Percentiles rank a stretch among this genome's conserved stretches.
Evolutionary conservation across 139 green algal species (phyloP).

Genomic region (Chlamydomonas urium): DNA sequence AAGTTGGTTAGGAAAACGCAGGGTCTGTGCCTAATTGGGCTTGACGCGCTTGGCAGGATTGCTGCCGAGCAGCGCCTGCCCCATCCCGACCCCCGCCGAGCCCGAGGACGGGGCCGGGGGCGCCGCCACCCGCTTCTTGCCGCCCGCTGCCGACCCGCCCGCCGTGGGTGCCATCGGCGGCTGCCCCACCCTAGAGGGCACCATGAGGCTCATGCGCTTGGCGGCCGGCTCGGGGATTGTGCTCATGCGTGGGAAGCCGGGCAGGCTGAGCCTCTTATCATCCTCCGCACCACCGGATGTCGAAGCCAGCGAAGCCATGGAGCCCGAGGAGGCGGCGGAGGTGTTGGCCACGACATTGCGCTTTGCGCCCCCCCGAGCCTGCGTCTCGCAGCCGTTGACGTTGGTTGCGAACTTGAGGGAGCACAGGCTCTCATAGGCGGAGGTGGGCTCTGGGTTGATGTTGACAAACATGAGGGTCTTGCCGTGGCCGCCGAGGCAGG

Average conservation of each 20-base stretch:
- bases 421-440: conserved; percentile 73
- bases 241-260: not conserved
- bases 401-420: conserved; percentile 79
- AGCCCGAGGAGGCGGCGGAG: not conserved
- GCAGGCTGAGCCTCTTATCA: conserved; percentile 20
- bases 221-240: conserved; percentile 2
- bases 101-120: too few relatives aligned
- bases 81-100: too few relatives aligned
- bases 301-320: not conserved
- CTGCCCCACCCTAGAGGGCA: not conserved
- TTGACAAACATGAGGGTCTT: conserved; percentile 97
- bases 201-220: conserved; percentile 17
- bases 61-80: too few relatives aligned
- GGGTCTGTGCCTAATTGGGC: too few relatives aligned
- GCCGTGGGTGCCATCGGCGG: too few relatives aligned
- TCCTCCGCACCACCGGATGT: not conserved
- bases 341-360: conserved; percentile 39
- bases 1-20: too few relatives aligned
- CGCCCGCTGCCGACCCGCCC: too few relatives aligned
- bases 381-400: conserved; percentile 75
- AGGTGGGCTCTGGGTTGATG: conserved; percentile 81
- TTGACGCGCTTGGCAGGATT: too few relatives aligned
- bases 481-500: conserved; percentile 78
- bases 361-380: conserved; percentile 66
- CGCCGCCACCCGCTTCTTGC: too few relatives aligned